Base-by-base conservation (phyloP, 495 filamentous ascomycete species). In the Darksidea phi region DNA sequence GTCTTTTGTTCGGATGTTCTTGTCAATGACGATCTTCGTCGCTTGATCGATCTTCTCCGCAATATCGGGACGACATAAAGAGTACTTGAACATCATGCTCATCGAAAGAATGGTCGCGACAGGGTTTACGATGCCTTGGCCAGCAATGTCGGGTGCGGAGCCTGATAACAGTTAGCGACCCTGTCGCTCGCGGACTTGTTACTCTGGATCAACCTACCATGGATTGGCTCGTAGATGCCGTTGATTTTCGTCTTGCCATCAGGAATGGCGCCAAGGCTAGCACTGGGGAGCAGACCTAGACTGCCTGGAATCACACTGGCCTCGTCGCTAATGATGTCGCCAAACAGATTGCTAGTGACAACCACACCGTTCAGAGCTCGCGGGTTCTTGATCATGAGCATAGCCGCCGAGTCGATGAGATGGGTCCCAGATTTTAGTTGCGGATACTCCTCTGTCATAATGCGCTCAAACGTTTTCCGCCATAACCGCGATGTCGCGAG, bases 191-290 rank as follows among this genome's bases (percentile, higher is more conserved):
- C n/a, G 26, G 15, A 24, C 23, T 26, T 45, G 21, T 25, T 47
- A 17, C 42, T 8, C 12, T 41, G n/a, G 20, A 21, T 13, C 17
- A 1, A 70, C 82, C 68, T 76, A 89, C 92, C 95, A 73, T 98
- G 95, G 66, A 97, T 97, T 32, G 95, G 95, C 81, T 97, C 94
- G 72, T 97, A 98, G 68, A 98, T 96, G 67, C 94, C 87, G 65
- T 88, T 89, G 62, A 86, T 85, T 68, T 77, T 83, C 42, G 78
- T 76, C 77, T 87, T 86, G 13, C 84, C 85, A 77, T 96, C 92
- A 0, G 94, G 94, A 46, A 95, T 84, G 20, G 88, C 91, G 49
- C 84, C 87, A 73, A 98, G 76, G 74, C 87, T 92, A 6, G 94
- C 94, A 74, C 88, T 92, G 10, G 94, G 94, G 71, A 96, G 77